A percentile compares a stretch with the other conserved stretches of the same genome.
phyloP scores from a whole-genome alignment of 139 green algal species.

The Asterochloris erici region DNA sequence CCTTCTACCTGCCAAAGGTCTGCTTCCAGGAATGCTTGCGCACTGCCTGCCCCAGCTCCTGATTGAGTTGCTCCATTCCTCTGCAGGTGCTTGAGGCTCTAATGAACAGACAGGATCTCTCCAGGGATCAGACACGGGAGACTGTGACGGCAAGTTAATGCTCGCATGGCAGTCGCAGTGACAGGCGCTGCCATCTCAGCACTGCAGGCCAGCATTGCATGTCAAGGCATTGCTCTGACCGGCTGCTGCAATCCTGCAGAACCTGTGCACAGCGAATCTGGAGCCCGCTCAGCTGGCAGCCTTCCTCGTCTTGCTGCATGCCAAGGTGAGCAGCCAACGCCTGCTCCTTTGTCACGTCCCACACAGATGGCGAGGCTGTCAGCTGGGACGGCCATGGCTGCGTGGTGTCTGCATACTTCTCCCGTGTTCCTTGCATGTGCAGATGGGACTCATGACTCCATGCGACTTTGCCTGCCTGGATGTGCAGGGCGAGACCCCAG shows the following conservation, averaged over 20 bases:
- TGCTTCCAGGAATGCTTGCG: no score
- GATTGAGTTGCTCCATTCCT: background rate
- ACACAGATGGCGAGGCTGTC: background rate
- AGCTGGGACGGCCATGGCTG: background rate
- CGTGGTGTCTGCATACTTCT: background rate
- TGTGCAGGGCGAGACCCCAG: slow-evolving; percentile 85
- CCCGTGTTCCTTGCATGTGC: background rate
- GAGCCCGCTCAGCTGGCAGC: slow-evolving; percentile 79
- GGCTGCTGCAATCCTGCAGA: slow-evolving; percentile 25
- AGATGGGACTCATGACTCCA: background rate
- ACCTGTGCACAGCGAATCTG: slow-evolving; percentile 62
- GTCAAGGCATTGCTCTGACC: background rate
- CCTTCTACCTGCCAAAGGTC: background rate
- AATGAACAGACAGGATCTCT: slow-evolving; percentile 43
- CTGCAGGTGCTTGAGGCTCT: slow-evolving; percentile 17
- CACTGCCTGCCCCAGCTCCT: background rate
- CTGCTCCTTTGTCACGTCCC: background rate
- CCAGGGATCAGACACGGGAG: slow-evolving; percentile 50
- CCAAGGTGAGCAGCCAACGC: slow-evolving; percentile 64
- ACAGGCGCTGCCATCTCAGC: background rate
- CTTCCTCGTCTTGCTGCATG: slow-evolving; percentile 92
- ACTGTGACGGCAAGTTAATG: slow-evolving; percentile 42
- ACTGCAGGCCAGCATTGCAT: background rate
- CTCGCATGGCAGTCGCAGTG: background rate
- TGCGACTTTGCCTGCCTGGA: background rate